Conservation (phyloP, 345 rosid species). For the Bretschneidera sinensis region DNA sequence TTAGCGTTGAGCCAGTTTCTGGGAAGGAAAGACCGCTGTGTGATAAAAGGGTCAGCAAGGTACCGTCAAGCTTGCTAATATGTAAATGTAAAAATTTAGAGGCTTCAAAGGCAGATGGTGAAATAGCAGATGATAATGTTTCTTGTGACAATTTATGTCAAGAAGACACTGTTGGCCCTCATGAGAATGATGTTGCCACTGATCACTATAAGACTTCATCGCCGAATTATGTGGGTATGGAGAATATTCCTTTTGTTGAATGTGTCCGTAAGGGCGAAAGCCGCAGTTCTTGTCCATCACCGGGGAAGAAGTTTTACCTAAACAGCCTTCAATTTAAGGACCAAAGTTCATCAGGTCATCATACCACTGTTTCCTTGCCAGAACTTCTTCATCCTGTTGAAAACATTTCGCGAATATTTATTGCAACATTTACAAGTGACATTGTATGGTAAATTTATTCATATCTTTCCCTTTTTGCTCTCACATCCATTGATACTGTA, state of each 20-base stretch:
- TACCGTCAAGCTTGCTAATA: conserved; percentile 17
- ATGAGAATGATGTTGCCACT: conserved; percentile 8
- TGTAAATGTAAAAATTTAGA: conserved; percentile 13
- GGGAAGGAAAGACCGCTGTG: conserved; percentile 17
- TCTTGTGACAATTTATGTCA: conserved; percentile 19
- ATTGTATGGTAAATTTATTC: conserved; percentile 52
- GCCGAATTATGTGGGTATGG: conserved; percentile 14
- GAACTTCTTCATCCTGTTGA: conserved; percentile 76
- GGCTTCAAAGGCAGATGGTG: conserved; percentile 11
- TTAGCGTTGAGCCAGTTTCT: conserved; percentile 13
- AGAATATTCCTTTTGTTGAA: conserved; percentile 16
- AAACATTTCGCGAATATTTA: conserved; percentile 55
- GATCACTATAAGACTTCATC: conserved; percentile 9
- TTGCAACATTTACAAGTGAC: conserved; percentile 89
- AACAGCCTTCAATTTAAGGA: conserved; percentile 61
- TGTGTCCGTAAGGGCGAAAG: conserved; percentile 13
- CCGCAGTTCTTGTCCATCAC: conserved; percentile 25
- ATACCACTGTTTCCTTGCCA: conserved; percentile 52
- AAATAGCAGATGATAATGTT: conserved; percentile 12
- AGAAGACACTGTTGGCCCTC: conserved; percentile 15
- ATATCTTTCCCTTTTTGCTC: background rate
- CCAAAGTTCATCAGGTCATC: conserved; percentile 25
- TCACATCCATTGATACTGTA: background rate
- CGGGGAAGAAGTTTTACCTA: conserved; percentile 71
- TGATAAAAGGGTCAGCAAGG: conserved; percentile 15